Conservation (phyloP, 1,284 basidiomycete genomes). For the Phellinidium pouzarii region DNA sequence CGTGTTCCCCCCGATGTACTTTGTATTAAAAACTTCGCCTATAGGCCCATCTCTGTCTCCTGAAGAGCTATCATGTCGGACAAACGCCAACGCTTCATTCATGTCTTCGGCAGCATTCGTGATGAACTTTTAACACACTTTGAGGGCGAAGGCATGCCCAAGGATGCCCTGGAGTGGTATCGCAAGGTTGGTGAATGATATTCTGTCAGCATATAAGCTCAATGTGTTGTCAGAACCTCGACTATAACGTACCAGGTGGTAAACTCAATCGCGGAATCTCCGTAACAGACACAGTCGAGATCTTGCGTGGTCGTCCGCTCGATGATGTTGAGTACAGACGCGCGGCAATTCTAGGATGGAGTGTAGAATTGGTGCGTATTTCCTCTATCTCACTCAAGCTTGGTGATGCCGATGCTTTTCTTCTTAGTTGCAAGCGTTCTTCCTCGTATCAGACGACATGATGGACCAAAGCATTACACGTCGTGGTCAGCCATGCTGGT, state of each 20-base stretch:
- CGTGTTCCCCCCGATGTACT: not conserved
- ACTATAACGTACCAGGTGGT: constrained; percentile 94
- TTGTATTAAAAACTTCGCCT: not conserved
- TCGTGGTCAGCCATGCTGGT: constrained; percentile 98
- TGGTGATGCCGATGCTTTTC: not conserved
- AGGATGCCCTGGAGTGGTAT: constrained; percentile 61
- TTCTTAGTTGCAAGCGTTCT: constrained; percentile 89
- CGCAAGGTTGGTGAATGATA: constrained; percentile 37
- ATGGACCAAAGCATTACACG: constrained; percentile 95
- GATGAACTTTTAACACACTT: constrained; percentile 40
- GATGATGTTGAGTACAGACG: constrained; percentile 84
- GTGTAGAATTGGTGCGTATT: constrained; percentile 80
- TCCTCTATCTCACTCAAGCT: not conserved
- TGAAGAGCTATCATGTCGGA: constrained; percentile 14
- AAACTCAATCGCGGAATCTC: constrained; percentile 96
- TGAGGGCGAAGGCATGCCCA: constrained; percentile 48
- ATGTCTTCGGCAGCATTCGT: constrained; percentile 27
- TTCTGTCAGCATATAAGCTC: not conserved
- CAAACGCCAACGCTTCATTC: constrained; percentile 26
- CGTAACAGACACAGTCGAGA: constrained; percentile 90
- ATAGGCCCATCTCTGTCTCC: not conserved
- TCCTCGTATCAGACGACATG: constrained; percentile 97
- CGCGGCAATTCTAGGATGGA: constrained; percentile 92
- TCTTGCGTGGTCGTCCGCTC: constrained; percentile 67
- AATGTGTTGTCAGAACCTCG: constrained; percentile 57